These are phyloP conservation scores for Beverwykella pulmonaria DNA, from an alignment of 495 filamentous ascomycete species.

Conservation along the genomic window DNA sequence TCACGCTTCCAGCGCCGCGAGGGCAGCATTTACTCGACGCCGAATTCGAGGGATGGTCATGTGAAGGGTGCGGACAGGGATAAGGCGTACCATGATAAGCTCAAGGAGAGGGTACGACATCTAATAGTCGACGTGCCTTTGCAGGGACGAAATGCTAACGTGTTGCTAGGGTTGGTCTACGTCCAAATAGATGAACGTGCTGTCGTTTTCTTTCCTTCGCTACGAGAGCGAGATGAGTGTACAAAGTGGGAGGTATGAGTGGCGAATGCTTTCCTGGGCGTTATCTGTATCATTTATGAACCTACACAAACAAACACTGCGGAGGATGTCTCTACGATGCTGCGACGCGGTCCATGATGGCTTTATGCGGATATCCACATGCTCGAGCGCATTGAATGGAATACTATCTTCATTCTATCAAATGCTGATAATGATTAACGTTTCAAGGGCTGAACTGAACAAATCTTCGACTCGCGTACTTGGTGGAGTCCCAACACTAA, in stretches of 20 bases:
- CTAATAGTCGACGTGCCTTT: neutral
- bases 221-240: neutral
- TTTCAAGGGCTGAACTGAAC: neutral
- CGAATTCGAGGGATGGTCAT: slow-evolving; percentile 59
- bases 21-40: slow-evolving; percentile 65
- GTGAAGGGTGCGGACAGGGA: slow-evolving; percentile 43
- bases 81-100: slow-evolving; percentile 44
- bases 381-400: neutral
- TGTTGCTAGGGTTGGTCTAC: neutral
- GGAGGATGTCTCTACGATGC: neutral
- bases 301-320: neutral
- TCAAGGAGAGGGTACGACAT: slow-evolving; percentile 45
- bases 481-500: too few relatives aligned
- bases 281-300: neutral
- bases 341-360: neutral
- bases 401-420: neutral
- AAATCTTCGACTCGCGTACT: neutral
- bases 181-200: neutral
- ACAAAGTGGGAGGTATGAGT: neutral
- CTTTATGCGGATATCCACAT: neutral
- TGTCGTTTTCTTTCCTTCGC: neutral
- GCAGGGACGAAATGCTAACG: neutral
- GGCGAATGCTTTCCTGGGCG: neutral
- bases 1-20: slow-evolving; percentile 65
- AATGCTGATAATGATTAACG: neutral